phyloP scores from a whole-genome alignment of 108 stramenopile species.

The Aurantiochytrium sp. region DNA sequence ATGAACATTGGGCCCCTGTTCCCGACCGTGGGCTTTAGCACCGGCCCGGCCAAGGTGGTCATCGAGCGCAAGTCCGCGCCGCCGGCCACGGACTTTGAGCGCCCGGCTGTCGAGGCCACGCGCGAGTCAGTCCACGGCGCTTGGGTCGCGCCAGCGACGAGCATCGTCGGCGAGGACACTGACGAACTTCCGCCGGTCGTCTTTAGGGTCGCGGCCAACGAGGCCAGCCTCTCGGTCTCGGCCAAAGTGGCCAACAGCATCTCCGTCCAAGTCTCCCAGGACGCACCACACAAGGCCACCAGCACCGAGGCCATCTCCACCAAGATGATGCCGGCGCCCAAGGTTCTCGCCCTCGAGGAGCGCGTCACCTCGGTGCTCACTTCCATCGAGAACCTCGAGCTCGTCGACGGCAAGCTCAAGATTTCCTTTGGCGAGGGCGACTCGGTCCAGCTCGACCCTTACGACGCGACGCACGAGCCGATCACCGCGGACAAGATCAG shows the following conservation, averaged over 20 bases:
- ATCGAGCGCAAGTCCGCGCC: background rate
- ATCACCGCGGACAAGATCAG: background rate
- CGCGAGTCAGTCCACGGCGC: slow-evolving; percentile 12
- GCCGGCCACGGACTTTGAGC: background rate
- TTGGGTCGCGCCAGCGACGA: background rate
- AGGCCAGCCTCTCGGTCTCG: background rate
- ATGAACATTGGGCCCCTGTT: background rate
- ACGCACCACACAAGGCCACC: background rate
- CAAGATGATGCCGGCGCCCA: slow-evolving; percentile 24
- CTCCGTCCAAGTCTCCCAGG: background rate
- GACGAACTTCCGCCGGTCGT: background rate
- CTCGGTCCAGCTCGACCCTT: background rate
- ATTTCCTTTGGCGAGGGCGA: background rate
- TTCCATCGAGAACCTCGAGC: background rate
- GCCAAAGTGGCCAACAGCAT: background rate
- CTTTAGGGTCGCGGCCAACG: background rate
- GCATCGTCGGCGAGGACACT: background rate
- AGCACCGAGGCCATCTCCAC: background rate
- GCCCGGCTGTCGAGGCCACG: background rate
- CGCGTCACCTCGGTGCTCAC: background rate
- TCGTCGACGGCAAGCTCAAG: background rate
- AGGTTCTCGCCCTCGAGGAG: background rate
- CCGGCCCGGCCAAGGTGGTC: background rate
- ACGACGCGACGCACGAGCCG: background rate
- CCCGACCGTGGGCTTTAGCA: background rate